Evolutionary conservation across 2,329 filamentous ascomycete species (phyloP).

Genomic region (Colletotrichum aenigma): DNA sequence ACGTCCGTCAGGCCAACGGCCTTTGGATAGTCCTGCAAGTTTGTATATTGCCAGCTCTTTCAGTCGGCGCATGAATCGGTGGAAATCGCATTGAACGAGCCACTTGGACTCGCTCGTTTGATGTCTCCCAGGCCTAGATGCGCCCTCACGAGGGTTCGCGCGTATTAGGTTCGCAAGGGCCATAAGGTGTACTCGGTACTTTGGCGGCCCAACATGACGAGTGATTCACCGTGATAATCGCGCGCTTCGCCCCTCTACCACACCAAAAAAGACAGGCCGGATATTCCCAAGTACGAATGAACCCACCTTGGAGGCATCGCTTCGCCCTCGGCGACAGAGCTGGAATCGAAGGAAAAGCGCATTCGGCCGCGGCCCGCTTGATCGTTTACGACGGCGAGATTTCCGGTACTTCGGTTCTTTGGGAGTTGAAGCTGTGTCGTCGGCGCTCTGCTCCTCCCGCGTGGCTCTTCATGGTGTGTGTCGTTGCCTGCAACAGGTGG

Average conservation of each 20-base stretch:
- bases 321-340: slow-evolving; percentile 59
- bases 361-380: slow-evolving; percentile 63
- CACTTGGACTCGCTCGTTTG: background rate
- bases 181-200: background rate
- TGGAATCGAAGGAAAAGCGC: slow-evolving; percentile 79
- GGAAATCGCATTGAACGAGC: background rate
- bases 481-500: slow-evolving; percentile 42
- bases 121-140: background rate
- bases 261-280: background rate
- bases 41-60: background rate
- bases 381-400: slow-evolving; percentile 55
- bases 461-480: slow-evolving; percentile 40
- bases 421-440: slow-evolving; percentile 56
- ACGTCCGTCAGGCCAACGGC: background rate
- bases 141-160: background rate
- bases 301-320: slow-evolving; percentile 70
- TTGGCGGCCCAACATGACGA: background rate
- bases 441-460: slow-evolving; percentile 48
- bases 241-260: background rate
- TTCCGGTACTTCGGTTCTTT: slow-evolving; percentile 71
- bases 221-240: background rate
- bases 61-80: background rate
- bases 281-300: background rate
- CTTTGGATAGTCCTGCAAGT: background rate
- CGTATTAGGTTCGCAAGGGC: background rate